A percentile compares a stretch with the other conserved stretches of the same genome.
These are phyloP conservation scores for Bidens hawaiensis DNA, from an alignment of 140 eudicot species.

Conservation along the genomic window DNA sequence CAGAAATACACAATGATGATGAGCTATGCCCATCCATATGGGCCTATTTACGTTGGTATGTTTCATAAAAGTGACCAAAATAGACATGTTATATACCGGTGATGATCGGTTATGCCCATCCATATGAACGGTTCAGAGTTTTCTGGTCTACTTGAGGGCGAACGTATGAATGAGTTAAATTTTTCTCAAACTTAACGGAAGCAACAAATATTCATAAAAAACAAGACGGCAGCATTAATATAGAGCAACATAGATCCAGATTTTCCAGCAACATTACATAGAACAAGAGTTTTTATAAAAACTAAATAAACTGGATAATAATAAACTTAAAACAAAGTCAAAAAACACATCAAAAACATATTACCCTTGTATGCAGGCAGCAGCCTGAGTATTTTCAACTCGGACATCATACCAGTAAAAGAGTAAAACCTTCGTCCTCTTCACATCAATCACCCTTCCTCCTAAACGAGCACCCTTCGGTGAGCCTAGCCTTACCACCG, in stretches of 20 bases:
- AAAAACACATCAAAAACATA: constrained; percentile 22
- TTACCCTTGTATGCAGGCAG: constrained; percentile 17
- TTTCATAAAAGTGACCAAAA: too few relatives aligned
- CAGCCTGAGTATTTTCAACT: constrained; percentile 8
- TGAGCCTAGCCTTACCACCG: constrained; percentile 60
- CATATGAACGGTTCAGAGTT: too few relatives aligned
- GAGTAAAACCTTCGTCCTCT: not conserved
- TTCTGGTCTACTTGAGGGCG: too few relatives aligned
- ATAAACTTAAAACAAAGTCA: not conserved
- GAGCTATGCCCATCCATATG: too few relatives aligned
- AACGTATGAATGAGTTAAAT: too few relatives aligned
- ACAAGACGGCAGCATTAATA: not conserved
- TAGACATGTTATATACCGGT: too few relatives aligned
- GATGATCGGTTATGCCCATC: too few relatives aligned
- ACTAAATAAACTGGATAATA: constrained; percentile 2
- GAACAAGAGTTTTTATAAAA: constrained; percentile 7
- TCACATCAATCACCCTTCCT: constrained; percentile 41
- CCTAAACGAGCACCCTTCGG: constrained; percentile 52
- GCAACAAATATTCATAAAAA: too few relatives aligned
- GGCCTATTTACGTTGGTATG: too few relatives aligned
- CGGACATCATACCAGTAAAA: not conserved
- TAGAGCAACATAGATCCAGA: not conserved
- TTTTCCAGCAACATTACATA: constrained; percentile 1
- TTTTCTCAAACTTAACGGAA: too few relatives aligned
- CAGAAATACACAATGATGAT: too few relatives aligned